Base-by-base conservation (phyloP, 2,329 filamentous ascomycete genomes). In the Microcyclosporella mali region DNA sequence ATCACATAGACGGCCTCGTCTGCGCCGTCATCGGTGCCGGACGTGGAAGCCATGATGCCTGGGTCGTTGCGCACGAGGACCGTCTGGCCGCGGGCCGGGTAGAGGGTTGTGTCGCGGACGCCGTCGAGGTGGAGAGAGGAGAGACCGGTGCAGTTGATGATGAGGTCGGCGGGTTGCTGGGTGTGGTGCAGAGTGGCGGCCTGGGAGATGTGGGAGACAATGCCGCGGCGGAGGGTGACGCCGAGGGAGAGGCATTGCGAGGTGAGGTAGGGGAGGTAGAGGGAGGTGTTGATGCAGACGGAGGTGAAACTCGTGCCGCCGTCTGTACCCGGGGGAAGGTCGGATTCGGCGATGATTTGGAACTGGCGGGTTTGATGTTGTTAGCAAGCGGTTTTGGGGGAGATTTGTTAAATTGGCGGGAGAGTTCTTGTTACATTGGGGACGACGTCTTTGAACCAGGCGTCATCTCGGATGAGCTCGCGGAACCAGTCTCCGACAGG, bases 131-230 rank as follows among this genome's bases (percentile, higher is more conserved):
- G 81, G 33, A 75, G 75, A 0, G 88, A 81, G 6, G 82, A 75
- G 6, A 97, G 70, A 0, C 89, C 90, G 0, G 88, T 90, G 54
- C 87, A 86, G 62, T 97, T 97, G 54, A 97, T 70, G 1, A 95
- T 69, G 2, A 94, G 64, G 55, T 85, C 78, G 2, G 81, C 82
- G 35, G 68, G 63, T 9, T 69, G 64, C 1, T 78, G 75, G 1
- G 72, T 69, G 54, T 80, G 73, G 58, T 85, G 80, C 29, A 80
- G 63, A 1, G 58, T 56, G 1, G 76, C 71, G 0, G 88, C 88
- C 32, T 94, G 84, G 0, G 72, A 66, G 45, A 97, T 77, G 62
- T 95, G 85, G n/a, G 68, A 66, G 35, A 70, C 60, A 17, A 68
- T 60, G 32, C 64, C 67, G 21, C 70, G 61, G 28, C 64, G 66